Conservation (phyloP, 148 eudicot species). For the Cornus controversa region DNA sequence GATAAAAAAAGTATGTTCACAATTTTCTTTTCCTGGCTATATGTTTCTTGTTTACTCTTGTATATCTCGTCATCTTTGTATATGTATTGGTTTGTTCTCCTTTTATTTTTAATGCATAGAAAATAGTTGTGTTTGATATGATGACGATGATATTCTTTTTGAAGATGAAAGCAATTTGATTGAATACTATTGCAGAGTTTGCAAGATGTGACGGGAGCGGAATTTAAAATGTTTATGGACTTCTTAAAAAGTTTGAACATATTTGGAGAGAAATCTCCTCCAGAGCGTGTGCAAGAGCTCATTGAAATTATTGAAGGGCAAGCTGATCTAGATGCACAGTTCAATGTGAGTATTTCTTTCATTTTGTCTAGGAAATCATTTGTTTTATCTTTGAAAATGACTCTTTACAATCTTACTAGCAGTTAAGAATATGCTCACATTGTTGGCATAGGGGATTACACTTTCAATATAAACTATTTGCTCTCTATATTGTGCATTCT, state of each 20-base stretch:
- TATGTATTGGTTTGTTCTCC: not conserved
- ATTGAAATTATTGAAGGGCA: slow-evolving; percentile 83
- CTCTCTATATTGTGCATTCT: not conserved
- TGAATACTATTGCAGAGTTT: slow-evolving; percentile 66
- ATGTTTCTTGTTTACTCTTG: slow-evolving; percentile 7
- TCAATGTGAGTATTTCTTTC: slow-evolving; percentile 52
- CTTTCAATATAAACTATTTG: no score
- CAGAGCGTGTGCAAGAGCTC: slow-evolving; percentile 84
- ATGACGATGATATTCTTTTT: not conserved
- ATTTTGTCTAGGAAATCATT: not conserved
- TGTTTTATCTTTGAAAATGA: not conserved
- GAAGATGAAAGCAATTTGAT: slow-evolving; percentile 14
- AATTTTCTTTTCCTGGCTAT: not conserved
- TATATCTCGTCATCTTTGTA: slow-evolving; percentile 3
- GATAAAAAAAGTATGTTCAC: slow-evolving; percentile 70
- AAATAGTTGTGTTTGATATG: slow-evolving; percentile 1
- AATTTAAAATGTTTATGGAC: slow-evolving; percentile 95
- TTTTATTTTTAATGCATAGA: not conserved
- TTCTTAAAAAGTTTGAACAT: slow-evolving; percentile 76
- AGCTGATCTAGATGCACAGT: slow-evolving; percentile 93
- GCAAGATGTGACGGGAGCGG: slow-evolving; percentile 92
- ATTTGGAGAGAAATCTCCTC: slow-evolving; percentile 88
- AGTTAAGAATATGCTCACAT: no score
- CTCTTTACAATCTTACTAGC: not conserved
- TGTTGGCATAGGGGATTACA: no score